Evolutionary conservation across 2,329 filamentous ascomycete species (phyloP).

Genomic region (Trichoderma oligosporum): DNA sequence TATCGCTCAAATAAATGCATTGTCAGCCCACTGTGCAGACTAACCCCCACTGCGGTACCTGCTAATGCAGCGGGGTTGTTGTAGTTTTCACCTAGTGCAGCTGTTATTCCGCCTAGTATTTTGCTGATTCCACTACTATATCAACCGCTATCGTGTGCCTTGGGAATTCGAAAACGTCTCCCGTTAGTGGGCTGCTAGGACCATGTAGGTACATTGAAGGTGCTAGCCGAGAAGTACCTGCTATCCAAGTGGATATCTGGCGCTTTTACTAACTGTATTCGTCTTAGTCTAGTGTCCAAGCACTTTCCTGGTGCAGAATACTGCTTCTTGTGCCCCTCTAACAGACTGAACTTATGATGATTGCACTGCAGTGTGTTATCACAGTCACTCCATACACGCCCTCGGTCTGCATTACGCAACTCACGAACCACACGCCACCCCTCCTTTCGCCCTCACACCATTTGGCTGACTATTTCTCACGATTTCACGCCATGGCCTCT

Average conservation of each 20-base stretch:
- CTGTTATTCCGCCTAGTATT: neutral
- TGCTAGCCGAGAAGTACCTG: too few relatives aligned
- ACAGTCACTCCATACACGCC: slow-evolving; percentile 11
- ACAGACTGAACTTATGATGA: neutral
- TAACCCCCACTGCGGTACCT: neutral
- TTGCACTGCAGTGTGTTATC: neutral
- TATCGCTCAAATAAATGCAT: neutral
- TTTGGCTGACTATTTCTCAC: neutral
- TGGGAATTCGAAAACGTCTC: too few relatives aligned
- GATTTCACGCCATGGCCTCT: slow-evolving; percentile 3
- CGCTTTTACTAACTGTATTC: too few relatives aligned
- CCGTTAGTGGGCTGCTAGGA: too few relatives aligned
- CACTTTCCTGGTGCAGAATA: too few relatives aligned
- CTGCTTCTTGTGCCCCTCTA: neutral
- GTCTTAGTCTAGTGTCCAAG: too few relatives aligned
- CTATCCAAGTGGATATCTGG: too few relatives aligned
- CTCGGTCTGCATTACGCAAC: slow-evolving; percentile 3
- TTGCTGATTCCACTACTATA: too few relatives aligned
- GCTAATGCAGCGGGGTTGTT: neutral
- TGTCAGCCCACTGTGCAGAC: slow-evolving; percentile 9
- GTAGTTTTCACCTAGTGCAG: neutral
- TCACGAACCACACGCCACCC: neutral
- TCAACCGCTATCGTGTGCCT: too few relatives aligned
- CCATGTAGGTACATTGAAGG: too few relatives aligned
- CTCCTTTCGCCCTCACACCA: slow-evolving; percentile 10